phyloP scores from a whole-genome alignment of 768 basidiomycete species.

The Hericium rajendrae region DNA sequence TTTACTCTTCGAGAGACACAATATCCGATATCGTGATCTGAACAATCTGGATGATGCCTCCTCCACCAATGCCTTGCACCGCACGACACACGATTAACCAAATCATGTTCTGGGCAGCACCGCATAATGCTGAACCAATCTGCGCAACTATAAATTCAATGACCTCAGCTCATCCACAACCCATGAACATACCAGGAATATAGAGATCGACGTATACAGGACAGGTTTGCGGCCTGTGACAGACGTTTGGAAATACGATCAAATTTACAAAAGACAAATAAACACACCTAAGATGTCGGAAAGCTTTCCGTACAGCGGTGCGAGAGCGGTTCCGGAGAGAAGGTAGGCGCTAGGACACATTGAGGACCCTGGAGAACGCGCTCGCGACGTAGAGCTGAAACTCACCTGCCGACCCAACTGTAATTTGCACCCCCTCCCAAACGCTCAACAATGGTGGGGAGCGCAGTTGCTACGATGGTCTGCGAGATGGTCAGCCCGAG shows the following conservation, averaged over 20 bases:
- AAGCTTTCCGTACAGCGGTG: conserved; percentile 71
- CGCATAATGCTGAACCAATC: conserved; percentile 75
- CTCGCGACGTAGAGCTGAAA: background rate
- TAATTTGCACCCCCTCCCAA: conserved; percentile 37
- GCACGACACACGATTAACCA: conserved; percentile 74
- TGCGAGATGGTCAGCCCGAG: conserved; percentile 6
- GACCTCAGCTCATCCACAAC: background rate
- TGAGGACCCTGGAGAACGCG: background rate
- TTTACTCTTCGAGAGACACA: conserved; percentile 67
- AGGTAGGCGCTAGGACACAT: conserved; percentile 51
- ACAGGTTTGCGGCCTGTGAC: conserved; percentile 46
- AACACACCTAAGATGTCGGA: conserved; percentile 44
- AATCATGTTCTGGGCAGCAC: conserved; percentile 67
- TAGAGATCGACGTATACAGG: conserved; percentile 50
- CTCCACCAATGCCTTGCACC: conserved; percentile 77
- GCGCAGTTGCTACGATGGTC: conserved; percentile 39
- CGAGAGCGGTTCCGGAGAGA: conserved; percentile 54
- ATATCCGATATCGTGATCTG: conserved; percentile 79
- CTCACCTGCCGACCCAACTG: conserved; percentile 39
- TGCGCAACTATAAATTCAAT: conserved; percentile 16
- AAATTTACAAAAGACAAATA: background rate
- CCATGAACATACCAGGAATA: conserved; percentile 49
- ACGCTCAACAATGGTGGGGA: conserved; percentile 39
- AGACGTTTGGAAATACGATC: background rate
- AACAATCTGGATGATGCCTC: conserved; percentile 69